Evolutionary conservation across 2,329 filamentous ascomycete species (phyloP).

Genomic region (Fusarium phyllophilum): DNA sequence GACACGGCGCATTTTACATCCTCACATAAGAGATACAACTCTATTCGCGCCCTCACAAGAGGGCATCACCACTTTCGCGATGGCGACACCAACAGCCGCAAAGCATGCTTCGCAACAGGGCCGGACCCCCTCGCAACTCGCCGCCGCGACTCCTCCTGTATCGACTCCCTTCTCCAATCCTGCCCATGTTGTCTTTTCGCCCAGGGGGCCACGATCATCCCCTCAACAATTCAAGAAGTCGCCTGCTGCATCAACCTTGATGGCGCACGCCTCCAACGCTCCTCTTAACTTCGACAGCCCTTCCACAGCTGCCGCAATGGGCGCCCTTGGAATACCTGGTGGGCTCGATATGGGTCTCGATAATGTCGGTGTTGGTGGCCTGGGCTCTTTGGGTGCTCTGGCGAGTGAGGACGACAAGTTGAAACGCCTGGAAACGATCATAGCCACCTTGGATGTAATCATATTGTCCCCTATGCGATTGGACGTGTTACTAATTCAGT

Average conservation of each 20-base stretch:
- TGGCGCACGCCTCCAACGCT: slow-evolving; percentile 57
- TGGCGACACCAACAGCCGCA: slow-evolving; percentile 63
- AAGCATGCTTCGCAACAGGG: slow-evolving; percentile 59
- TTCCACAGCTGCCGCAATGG: slow-evolving; percentile 70
- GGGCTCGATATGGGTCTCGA: slow-evolving; percentile 65
- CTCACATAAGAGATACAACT: background rate
- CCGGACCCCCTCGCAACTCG: slow-evolving; percentile 61
- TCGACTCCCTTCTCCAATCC: slow-evolving; percentile 73
- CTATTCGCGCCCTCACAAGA: slow-evolving; percentile 21
- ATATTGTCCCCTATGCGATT: background rate
- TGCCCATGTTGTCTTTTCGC: slow-evolving; percentile 68
- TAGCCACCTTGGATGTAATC: slow-evolving; percentile 61
- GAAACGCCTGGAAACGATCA: slow-evolving; percentile 63
- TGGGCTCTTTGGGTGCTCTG: slow-evolving; percentile 55
- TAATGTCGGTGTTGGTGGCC: slow-evolving; percentile 59
- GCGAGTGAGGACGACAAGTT: slow-evolving; percentile 65
- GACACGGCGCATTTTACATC: background rate
- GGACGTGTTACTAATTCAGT: slow-evolving; percentile 5
- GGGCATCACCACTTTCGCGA: slow-evolving; percentile 41
- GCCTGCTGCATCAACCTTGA: slow-evolving; percentile 63
- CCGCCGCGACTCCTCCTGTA: slow-evolving; percentile 70
- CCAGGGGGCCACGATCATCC: slow-evolving; percentile 66
- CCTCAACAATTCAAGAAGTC: slow-evolving; percentile 74
- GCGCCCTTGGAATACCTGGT: slow-evolving; percentile 61
- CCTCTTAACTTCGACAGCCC: slow-evolving; percentile 72